These are phyloP conservation scores for Knufia fluminis DNA, from an alignment of 2,329 filamentous ascomycete genomes.

Conservation along the genomic window DNA sequence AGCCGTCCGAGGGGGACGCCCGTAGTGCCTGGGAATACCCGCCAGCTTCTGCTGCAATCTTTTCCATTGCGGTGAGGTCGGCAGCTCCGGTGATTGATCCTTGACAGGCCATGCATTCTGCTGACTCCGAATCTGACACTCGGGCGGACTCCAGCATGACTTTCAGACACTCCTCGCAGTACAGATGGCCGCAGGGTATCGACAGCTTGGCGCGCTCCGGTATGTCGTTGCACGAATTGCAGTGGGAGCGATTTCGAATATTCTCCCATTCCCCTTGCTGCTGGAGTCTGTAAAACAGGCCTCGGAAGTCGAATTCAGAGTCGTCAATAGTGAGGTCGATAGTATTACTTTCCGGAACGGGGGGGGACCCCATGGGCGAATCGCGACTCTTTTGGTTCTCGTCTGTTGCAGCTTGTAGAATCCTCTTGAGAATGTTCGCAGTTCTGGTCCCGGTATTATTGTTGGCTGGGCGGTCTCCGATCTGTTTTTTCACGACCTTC, in stretches of 20 bases:
- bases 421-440: background rate
- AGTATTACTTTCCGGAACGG: background rate
- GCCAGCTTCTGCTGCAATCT: slow-evolving; percentile 30
- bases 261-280: slow-evolving; percentile 27
- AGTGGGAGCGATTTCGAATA: slow-evolving; percentile 29
- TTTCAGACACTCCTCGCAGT: slow-evolving; percentile 43
- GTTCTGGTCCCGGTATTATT: background rate
- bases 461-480: background rate
- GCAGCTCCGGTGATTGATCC: slow-evolving; percentile 25
- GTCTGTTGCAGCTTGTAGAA: background rate
- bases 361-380: background rate
- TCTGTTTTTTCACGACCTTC: slow-evolving; percentile 15
- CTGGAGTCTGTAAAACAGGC: slow-evolving; percentile 13
- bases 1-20: background rate
- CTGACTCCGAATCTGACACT: slow-evolving; percentile 10
- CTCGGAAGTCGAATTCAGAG: slow-evolving; percentile 8
- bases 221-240: slow-evolving; percentile 34
- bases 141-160: slow-evolving; percentile 20
- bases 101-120: slow-evolving; percentile 19
- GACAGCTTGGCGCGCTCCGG: slow-evolving; percentile 32
- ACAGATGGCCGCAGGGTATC: slow-evolving; percentile 46
- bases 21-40: slow-evolving; percentile 3
- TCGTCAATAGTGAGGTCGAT: slow-evolving; percentile 4
- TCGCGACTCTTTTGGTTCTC: background rate
- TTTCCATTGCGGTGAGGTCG: slow-evolving; percentile 29